Evolutionary conservation across 2,329 filamentous ascomycete species (phyloP), one percentile per base, ranked within the genome.

Genomic region (Penicillium sp.): DNA sequence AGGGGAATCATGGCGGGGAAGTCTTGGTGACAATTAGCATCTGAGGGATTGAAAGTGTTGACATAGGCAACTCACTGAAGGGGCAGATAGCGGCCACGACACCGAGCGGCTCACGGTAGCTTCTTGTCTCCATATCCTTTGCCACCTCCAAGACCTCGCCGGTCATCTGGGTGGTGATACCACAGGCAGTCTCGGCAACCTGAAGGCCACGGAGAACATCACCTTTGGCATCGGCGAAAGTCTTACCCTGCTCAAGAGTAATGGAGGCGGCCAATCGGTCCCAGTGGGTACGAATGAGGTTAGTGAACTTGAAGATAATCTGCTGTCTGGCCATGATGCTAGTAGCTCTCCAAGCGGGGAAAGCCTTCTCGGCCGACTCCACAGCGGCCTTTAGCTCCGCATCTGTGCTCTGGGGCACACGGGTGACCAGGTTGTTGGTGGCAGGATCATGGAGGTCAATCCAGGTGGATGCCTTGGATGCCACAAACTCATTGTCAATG

Each of bases 1-100:
- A 87, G 77, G 12, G 85, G 85, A 71, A 88, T 87, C 85, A 88
- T 88, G 59, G 85, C 85, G 50, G 85, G 85, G 75, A 87, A 87
- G 75, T 87, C 81, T 82, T 57, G 15, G 44, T 52, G 31, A 34
- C 31, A 68, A 54, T 65, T 59, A 68, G 63, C 48, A 58, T 41
- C 16, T 48, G n/a, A 44, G 7, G 45, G 12, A 15, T 21, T 25
- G 7, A 27, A 32, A 25, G 42, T 8, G 10, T 31, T n/a, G 7
- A 6, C 21, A 5, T 25, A 15, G 12, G 4, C 3, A 25, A 76
- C 80, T 75, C 68, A 82, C 80, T 86, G 72, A 86, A 87, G 6
- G 84, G 84, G 74, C 84, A 87, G 63, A 87, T 87, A 57, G 84
- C 83, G 32, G 84, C 83, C 38, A 85, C 82, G 42, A 87, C 80